Base-by-base conservation (phyloP, 805 yeast genomes). In the Saccharomycopsis sp. region DNA sequence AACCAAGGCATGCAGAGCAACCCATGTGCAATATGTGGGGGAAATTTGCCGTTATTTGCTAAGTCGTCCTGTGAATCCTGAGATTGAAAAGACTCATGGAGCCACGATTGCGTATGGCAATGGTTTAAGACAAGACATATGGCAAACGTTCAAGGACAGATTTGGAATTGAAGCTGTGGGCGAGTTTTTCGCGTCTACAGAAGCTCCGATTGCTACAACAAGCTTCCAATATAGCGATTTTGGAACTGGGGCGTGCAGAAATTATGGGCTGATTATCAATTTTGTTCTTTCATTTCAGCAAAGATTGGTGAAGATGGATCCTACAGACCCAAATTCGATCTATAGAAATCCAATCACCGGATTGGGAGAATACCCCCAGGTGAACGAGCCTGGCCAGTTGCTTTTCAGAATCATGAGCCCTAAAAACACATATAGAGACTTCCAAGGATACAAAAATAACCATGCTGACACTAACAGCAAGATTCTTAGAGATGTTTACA, bases 181-280 rank as follows among this genome's bases (percentile, higher is more conserved):
- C 12, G 97, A 88, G 57, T 88, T 89, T 55, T 88, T 88, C 60
- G 95, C 95, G 1, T 81, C 95, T 2, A 86, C 96, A 0, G 97
- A 88, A 57, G 77, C 89, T 2, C 96, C 96, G 15, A 72, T 84
- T 52, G 95, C 94, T 1, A 72, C 88, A 13, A 86, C 94, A 2
- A 78, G 77, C 53, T 71, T 73, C 53, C 96, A 89, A 61, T 62
- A 60, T 36, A 94, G 94, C 18, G 80, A 75, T 31, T 71, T 65
- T 55, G 96, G 94, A 4, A 68, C 86, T 36, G 96, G 96, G 9
- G 92, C 96, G 0, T 80, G 94, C 55, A 74, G 94, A 52, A 80
- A 75, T 55, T 83, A 81, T 53, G 94, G 94, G 22, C 55, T 71
- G 1, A 45, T 77, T 23, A 68, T 78, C 50, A 76, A 67, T 50